These are phyloP conservation scores for Chlorella sp. DNA, from an alignment of 139 green algal genomes.

Conservation along the genomic window DNA sequence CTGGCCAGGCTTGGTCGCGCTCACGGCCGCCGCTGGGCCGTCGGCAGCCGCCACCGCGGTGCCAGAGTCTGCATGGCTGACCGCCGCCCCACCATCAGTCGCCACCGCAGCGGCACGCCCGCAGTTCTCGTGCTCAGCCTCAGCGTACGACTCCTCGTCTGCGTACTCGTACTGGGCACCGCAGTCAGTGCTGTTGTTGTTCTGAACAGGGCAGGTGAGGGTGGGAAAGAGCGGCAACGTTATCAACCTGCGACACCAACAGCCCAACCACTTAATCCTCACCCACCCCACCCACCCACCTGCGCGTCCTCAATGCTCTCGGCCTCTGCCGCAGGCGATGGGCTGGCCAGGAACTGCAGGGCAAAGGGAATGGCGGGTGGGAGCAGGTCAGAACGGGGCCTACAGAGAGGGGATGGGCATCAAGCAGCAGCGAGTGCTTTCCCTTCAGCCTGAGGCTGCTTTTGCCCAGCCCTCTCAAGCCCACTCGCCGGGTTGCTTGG, in stretches of 20 bases:
- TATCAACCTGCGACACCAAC: background rate
- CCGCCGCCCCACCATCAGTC: background rate
- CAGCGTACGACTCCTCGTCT: background rate
- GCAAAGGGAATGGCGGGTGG: too few relatives aligned
- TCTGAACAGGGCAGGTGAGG: background rate
- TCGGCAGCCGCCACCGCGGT: background rate
- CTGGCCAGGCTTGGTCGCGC: background rate
- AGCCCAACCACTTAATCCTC: background rate
- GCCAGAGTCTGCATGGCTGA: background rate
- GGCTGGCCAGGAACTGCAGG: too few relatives aligned
- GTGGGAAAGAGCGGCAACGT: background rate
- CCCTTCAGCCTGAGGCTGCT: too few relatives aligned
- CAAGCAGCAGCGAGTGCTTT: too few relatives aligned
- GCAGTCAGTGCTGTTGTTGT: background rate
- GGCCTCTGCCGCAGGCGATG: too few relatives aligned
- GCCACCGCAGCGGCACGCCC: background rate
- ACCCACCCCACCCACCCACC: background rate
- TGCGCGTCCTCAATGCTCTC: background rate
- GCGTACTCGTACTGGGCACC: background rate
- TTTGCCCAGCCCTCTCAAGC: too few relatives aligned
- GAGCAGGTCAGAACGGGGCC: too few relatives aligned
- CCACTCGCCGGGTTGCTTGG: too few relatives aligned
- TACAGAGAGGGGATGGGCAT: too few relatives aligned
- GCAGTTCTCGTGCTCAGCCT: background rate
- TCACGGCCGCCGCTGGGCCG: background rate